A percentile compares a stretch with the other conserved stretches of the same genome.
phyloP scores from a whole-genome alignment of 371 early-diverging fungal genomes.

The Caulochytrium protostelioides region DNA sequence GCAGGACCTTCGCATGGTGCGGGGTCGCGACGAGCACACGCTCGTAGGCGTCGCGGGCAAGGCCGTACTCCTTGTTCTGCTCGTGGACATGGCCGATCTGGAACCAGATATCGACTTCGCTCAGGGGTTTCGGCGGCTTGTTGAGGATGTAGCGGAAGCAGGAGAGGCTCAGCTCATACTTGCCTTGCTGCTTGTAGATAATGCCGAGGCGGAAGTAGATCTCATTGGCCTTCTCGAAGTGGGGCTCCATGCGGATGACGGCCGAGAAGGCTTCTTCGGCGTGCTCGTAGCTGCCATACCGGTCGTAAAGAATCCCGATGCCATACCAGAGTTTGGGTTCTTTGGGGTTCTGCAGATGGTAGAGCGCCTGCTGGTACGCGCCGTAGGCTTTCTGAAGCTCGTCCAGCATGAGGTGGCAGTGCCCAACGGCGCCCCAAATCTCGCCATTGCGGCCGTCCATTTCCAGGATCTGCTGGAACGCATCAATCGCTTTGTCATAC shows the following conservation, averaged over 20 bases:
- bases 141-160: slow-evolving; percentile 80
- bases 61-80: slow-evolving; percentile 67
- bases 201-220: slow-evolving; percentile 92
- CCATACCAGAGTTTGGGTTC: slow-evolving; percentile 97
- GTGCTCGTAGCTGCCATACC: slow-evolving; percentile 83
- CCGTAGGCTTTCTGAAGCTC: slow-evolving; percentile 76
- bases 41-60: slow-evolving; percentile 83
- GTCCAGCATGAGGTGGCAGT: slow-evolving; percentile 82
- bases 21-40: slow-evolving; percentile 68
- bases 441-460: slow-evolving; percentile 68
- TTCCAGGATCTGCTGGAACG: slow-evolving; percentile 3
- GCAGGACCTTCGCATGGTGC: slow-evolving; percentile 82
- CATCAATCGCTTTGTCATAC: slow-evolving; percentile 12
- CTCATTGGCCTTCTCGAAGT: slow-evolving; percentile 87
- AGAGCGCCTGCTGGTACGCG: slow-evolving; percentile 83
- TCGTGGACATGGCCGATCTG: slow-evolving; percentile 94
- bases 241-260: slow-evolving; percentile 50
- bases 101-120: slow-evolving; percentile 87
- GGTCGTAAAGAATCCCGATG: slow-evolving; percentile 89
- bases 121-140: slow-evolving; percentile 83
- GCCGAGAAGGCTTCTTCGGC: slow-evolving; percentile 93
- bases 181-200: slow-evolving; percentile 86
- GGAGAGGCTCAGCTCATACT: slow-evolving; percentile 60
- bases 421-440: slow-evolving; percentile 77
- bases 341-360: slow-evolving; percentile 65